Conservation (phyloP, 2,329 filamentous ascomycete genomes). For the Sclerotinia subarctica region DNA sequence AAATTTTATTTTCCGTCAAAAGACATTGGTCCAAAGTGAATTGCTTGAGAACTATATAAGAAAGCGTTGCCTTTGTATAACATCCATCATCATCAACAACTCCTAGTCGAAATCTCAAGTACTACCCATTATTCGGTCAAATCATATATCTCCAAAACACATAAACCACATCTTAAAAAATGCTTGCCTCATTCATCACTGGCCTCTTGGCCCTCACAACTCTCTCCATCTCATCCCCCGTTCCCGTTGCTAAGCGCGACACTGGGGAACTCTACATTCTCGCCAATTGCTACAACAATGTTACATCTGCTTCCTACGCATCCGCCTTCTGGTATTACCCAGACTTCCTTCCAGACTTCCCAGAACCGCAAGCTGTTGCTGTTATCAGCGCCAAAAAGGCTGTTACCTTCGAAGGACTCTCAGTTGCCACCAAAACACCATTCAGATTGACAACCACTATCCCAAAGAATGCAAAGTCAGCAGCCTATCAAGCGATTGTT, state of each 20-base stretch:
- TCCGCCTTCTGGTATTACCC: conserved; percentile 19
- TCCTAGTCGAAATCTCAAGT: background rate
- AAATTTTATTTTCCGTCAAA: background rate
- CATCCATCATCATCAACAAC: background rate
- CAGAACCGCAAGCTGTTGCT: conserved; percentile 9
- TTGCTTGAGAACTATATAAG: conserved; percentile 2
- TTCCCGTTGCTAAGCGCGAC: conserved; percentile 3
- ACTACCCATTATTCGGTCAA: background rate
- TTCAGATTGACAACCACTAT: background rate
- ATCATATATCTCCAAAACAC: background rate
- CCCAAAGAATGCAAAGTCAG: background rate
- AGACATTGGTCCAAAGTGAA: background rate
- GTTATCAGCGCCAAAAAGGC: conserved; percentile 5
- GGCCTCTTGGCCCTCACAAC: background rate
- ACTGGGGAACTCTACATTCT: conserved; percentile 18
- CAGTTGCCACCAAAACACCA: background rate
- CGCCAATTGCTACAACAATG: conserved; percentile 15
- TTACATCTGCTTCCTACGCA: conserved; percentile 12
- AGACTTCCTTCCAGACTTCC: conserved; percentile 11
- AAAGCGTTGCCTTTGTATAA: conserved; percentile 2
- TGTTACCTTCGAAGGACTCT: background rate
- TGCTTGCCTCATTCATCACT: conserved; percentile 13
- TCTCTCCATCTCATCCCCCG: conserved; percentile 4
- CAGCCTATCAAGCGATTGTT: conserved; percentile 7
- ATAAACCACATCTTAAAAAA: background rate